A percentile compares a stretch with the other conserved stretches of the same genome.
Conservation (phyloP, 352 stramenopile species). For the Globisporangium nunn region DNA sequence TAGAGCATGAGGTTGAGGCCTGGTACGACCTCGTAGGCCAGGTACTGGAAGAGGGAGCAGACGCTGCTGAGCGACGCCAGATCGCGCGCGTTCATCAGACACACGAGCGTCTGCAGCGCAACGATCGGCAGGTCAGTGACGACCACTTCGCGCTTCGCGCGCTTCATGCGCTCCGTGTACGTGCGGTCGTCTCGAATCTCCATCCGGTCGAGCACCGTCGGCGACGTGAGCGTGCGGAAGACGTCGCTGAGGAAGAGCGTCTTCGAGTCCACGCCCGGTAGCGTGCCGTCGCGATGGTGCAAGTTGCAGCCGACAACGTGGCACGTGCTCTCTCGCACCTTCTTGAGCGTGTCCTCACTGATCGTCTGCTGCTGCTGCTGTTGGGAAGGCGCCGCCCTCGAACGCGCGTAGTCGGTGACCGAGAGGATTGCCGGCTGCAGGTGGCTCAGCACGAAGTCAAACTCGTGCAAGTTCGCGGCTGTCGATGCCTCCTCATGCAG, state of each 20-base stretch:
- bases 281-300: constrained; percentile 20
- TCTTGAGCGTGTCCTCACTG: constrained; percentile 15
- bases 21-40: constrained; percentile 79
- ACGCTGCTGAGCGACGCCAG: constrained; percentile 51
- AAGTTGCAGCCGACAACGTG: constrained; percentile 62
- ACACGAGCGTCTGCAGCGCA: constrained; percentile 49
- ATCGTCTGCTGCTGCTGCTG: neutral
- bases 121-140: constrained; percentile 62
- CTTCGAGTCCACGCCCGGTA: constrained; percentile 5
- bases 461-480: constrained; percentile 27
- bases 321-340: constrained; percentile 37
- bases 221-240: constrained; percentile 56
- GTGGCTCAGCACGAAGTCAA: constrained; percentile 53
- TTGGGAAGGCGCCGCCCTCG: constrained; percentile 8
- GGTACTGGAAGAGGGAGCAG: constrained; percentile 70
- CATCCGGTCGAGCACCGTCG: constrained; percentile 55
- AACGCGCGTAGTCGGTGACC: constrained; percentile 17
- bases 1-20: constrained; percentile 68
- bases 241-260: constrained; percentile 58
- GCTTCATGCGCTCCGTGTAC: constrained; percentile 49
- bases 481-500: constrained; percentile 27
- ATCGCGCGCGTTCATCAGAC: constrained; percentile 50
- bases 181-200: constrained; percentile 56
- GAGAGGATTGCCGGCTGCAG: constrained; percentile 40
- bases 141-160: constrained; percentile 21